These are phyloP conservation scores for Esteya vermicola DNA, from an alignment of 2,329 filamentous ascomycete species.

Conservation along the genomic window DNA sequence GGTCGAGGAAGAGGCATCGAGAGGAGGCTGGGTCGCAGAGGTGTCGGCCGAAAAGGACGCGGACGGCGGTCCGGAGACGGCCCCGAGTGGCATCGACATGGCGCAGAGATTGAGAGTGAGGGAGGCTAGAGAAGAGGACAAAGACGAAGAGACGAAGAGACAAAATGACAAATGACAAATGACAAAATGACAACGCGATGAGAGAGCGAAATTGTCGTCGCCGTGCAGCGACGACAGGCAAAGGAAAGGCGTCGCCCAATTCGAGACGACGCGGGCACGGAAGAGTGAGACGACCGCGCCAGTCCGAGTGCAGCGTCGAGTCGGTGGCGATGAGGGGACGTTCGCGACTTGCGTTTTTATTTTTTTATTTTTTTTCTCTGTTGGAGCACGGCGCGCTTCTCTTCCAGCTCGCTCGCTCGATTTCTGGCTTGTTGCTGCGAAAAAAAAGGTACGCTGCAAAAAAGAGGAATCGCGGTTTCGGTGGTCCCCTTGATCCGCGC, in stretches of 20 bases:
- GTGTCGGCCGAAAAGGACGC: slow-evolving; percentile 3
- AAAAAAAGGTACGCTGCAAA: slow-evolving; percentile 4
- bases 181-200: no score
- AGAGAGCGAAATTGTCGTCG: no score
- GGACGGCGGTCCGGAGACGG: slow-evolving; percentile 15
- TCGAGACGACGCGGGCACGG: background rate
- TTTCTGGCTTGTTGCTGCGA: background rate
- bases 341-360: no score
- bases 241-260: background rate
- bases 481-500: slow-evolving; percentile 3
- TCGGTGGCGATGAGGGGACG: no score
- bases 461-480: slow-evolving; percentile 9
- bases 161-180: no score
- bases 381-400: no score
- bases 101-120: background rate
- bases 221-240: no score
- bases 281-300: no score
- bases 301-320: no score
- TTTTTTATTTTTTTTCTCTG: no score
- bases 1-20: background rate
- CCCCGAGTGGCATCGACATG: slow-evolving; percentile 30
- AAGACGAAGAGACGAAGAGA: no score
- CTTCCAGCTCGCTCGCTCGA: no score
- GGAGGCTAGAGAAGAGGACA: background rate
- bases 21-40: background rate